phyloP scores from a whole-genome alignment of 73 alveolate species.

The Urostyla sp. region DNA sequence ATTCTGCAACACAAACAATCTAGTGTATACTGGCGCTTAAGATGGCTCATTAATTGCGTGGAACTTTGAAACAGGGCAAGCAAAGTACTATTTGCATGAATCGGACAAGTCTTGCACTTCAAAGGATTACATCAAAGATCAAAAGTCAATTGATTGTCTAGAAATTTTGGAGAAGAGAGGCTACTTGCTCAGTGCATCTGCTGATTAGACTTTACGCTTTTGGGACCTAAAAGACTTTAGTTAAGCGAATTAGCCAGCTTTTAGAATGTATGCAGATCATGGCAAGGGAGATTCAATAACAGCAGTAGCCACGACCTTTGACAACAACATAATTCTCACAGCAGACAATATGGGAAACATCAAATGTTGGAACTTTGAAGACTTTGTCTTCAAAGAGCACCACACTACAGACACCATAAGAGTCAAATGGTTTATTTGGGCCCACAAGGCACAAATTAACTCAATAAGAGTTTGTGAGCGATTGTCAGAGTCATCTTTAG shows the following conservation, averaged over 20 bases:
- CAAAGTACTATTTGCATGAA: conserved; percentile 70
- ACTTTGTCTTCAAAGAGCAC: conserved; percentile 37
- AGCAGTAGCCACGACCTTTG: conserved; percentile 52
- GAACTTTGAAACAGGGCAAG: conserved; percentile 78
- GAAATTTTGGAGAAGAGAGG: conserved; percentile 27
- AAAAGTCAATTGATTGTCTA: conserved; percentile 74
- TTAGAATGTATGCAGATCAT: conserved; percentile 52
- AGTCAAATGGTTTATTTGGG: conserved; percentile 57
- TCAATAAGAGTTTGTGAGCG: conserved; percentile 60
- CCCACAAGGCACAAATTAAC: conserved; percentile 63
- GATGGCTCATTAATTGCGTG: conserved; percentile 79
- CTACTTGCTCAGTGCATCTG: conserved; percentile 44
- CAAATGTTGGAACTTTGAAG: conserved; percentile 50
- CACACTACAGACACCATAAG: conserved; percentile 22
- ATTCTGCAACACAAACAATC: conserved; percentile 54
- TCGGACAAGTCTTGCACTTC: conserved; percentile 59
- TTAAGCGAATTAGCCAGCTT: conserved; percentile 28
- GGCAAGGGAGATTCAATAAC: conserved; percentile 55
- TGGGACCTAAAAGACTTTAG: conserved; percentile 63
- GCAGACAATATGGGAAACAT: conserved; percentile 69
- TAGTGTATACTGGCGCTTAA: conserved; percentile 78
- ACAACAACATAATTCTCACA: conserved; percentile 45
- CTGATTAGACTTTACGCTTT: conserved; percentile 64
- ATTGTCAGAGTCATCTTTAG: neutral
- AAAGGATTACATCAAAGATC: conserved; percentile 54